Conservation (phyloP, 371 early-diverging fungal genomes). For the Mortierella polycephala region DNA sequence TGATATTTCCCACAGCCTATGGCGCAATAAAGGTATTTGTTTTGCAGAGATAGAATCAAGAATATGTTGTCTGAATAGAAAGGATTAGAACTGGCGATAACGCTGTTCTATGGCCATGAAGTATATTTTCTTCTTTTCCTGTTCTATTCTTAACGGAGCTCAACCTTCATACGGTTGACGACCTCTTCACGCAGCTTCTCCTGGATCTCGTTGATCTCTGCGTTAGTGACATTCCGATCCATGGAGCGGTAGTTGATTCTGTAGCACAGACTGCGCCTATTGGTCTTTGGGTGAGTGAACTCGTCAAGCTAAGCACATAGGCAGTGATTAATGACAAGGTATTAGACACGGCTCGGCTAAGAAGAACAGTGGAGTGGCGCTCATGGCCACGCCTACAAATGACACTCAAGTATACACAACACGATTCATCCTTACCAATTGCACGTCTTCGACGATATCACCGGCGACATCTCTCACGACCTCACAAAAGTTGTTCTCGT, state of each 20-base stretch:
- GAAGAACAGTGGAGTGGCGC: background rate
- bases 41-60: too few species aligned
- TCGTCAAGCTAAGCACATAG: conserved; percentile 77
- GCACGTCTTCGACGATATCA: conserved; percentile 92
- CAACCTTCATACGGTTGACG: conserved; percentile 74
- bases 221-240: conserved; percentile 94
- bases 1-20: too few species aligned
- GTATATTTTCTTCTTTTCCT: background rate
- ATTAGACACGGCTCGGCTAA: background rate
- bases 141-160: conserved; percentile 71
- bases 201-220: conserved; percentile 93
- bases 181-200: conserved; percentile 79
- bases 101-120: background rate
- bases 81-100: too few species aligned
- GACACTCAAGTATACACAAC: background rate
- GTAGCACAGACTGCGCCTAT: conserved; percentile 85
- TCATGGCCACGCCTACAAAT: background rate
- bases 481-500: conserved; percentile 95
- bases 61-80: too few species aligned
- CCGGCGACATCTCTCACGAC: conserved; percentile 92
- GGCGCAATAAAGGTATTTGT: too few species aligned
- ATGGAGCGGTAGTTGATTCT: conserved; percentile 93
- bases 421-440: conserved; percentile 64
- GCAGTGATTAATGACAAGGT: background rate
- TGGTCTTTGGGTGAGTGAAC: conserved; percentile 89